These are phyloP conservation scores for Epithemia pelagica DNA, from an alignment of 108 stramenopile genomes.

Conservation along the genomic window DNA sequence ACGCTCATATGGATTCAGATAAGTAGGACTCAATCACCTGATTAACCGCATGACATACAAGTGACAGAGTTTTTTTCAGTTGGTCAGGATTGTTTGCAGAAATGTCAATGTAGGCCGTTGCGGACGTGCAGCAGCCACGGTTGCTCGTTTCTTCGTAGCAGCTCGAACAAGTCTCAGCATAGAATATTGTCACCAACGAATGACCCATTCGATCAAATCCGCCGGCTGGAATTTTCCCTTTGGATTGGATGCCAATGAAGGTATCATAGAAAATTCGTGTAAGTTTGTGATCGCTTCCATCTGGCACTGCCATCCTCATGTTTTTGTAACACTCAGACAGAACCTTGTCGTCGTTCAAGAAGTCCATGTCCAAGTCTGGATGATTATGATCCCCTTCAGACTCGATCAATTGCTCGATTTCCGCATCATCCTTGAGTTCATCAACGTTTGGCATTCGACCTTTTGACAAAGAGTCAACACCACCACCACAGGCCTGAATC, in stretches of 20 bases:
- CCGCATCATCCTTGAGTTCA: too few species aligned
- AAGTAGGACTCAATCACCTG: neutral
- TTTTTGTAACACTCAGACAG: neutral
- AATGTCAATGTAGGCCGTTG: neutral
- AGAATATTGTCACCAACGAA: neutral
- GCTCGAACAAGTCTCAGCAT: neutral
- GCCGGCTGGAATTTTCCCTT: neutral
- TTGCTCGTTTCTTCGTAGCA: neutral
- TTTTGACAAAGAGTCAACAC: too few species aligned
- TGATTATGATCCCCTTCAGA: too few species aligned
- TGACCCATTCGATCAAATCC: neutral
- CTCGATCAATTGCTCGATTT: too few species aligned
- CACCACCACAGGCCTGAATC: too few species aligned
- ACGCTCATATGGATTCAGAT: neutral
- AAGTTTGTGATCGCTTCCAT: neutral
- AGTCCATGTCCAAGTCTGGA: too few species aligned
- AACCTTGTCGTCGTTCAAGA: neutral
- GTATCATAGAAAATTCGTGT: neutral
- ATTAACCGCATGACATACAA: neutral
- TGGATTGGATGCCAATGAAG: neutral
- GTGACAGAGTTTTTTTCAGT: neutral
- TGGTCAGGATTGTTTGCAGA: neutral
- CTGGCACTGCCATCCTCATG: neutral
- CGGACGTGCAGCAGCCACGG: neutral
- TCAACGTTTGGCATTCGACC: too few species aligned